Conservation (phyloP, 139 green algal genomes). For the Volvox reticuliferus region DNA sequence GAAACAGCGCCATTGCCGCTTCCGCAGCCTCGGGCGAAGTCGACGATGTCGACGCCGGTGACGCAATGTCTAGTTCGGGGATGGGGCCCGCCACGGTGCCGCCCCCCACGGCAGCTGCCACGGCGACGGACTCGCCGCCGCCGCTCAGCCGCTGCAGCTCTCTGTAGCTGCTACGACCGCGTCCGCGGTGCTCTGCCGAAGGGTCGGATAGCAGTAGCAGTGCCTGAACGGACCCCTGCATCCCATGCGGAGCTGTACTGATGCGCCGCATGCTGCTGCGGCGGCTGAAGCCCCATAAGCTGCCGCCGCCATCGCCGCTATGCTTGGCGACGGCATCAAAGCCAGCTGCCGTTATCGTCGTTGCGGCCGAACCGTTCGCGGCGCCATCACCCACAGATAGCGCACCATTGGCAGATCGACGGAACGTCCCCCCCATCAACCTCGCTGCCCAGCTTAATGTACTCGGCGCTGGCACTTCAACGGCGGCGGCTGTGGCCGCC, state of each 20-base stretch:
- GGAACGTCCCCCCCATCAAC: neutral
- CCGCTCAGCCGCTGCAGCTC: slow-evolving; percentile 17
- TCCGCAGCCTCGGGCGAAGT: neutral
- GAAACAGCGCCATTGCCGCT: neutral
- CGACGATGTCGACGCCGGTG: neutral
- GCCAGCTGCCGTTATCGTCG: neutral
- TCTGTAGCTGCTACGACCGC: slow-evolving; percentile 14
- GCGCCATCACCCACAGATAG: no score
- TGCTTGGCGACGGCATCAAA: no score
- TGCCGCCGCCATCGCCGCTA: neutral
- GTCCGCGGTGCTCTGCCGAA: neutral
- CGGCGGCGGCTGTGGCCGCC: neutral
- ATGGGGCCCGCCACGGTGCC: neutral
- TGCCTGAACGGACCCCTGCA: neutral
- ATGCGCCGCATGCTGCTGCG: slow-evolving; percentile 22
- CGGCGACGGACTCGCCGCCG: neutral
- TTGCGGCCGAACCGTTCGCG: neutral
- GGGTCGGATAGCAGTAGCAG: slow-evolving; percentile 38
- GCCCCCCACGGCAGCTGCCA: neutral
- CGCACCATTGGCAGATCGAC: neutral
- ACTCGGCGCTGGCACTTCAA: no score
- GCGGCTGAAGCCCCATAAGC: neutral
- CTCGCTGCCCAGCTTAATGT: slow-evolving; percentile 20
- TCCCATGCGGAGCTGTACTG: neutral
- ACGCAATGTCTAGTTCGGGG: neutral